Base-by-base conservation (phyloP, 306 rosid species). In the Sophora flavescens region DNA sequence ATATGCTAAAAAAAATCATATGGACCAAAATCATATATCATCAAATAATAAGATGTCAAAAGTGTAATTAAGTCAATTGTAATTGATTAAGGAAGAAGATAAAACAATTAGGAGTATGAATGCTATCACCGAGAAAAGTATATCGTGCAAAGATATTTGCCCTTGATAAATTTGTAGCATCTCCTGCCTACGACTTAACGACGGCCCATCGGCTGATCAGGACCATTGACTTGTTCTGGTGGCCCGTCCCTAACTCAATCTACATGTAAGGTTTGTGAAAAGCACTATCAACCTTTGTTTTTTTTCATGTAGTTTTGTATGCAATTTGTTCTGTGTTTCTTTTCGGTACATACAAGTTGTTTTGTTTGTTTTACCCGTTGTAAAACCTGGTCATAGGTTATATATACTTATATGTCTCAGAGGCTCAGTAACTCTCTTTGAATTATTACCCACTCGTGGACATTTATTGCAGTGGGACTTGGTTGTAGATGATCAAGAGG, bases 241-340 rank as follows among this genome's bases (percentile, higher is more conserved):
- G 84, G 90, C 83, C 73, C 78, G 87, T 85, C 88, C 79, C 81
- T 35, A 33, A 65, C 85, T 81, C 88, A 68, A 68, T 78, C 62
- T 86, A 58, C 87, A 83, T 89, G 84, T 80, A 89, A 84, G 96
- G 89, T 89, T 85, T 88, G 86, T 88, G 97, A 88, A 81, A 87
- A 84, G 86, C 87, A 80, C 82, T 68, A 64, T 91, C 93, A 84
- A 77, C 78, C 83, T 71, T 83, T 77, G n/a, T 45, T 35, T 79
- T 67, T 11, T 41, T n/a, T n/a, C 52, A 8, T 52, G 30, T 14
- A 4, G 0, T 33, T 12, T 5, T 35, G 7, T n/a, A 13, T 53
- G 68, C 50, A 52, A 52, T 54, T 63, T 63, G 2, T 54, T 78
- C 77, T 70, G 57, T 18, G 17, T 38, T 6, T 44, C 3, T 30